Base-by-base conservation (phyloP, 257 asterid genomes). In the Solanum ossicruentum region DNA sequence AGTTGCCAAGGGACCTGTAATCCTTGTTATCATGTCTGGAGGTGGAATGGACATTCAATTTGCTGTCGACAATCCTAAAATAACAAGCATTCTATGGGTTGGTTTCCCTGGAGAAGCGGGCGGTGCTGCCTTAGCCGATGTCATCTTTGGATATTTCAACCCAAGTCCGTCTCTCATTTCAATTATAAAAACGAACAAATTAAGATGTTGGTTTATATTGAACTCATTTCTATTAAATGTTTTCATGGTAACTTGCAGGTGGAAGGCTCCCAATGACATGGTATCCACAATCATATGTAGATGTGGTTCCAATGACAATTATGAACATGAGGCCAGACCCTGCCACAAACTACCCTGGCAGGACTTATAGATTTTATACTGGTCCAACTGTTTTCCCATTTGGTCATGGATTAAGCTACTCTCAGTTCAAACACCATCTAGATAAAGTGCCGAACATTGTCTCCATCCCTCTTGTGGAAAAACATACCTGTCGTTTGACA, bases 81-180 rank as follows among this genome's bases (percentile, higher is more conserved):
- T 95, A 21, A 89, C 92, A 0, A 94, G 97, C 94, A 93, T 96
- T 36, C 84, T 96, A n/a, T 96, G 99, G 98, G 97, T 91, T 80
- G 99, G 98, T 15, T 96, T 90, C 87, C 99, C 99, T 0, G 99
- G 99, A 1, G 97, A 96, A 84, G 98, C 97, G 10, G 99, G 99
- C 16, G 98, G 98, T 58, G 97, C 92, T 15, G 98, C 99, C 9
- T 82, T 95, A 49, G 94, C 98, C 0, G 97, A 96, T 39, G 92
- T 93, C 5, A 80, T 93, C 1, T 93, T 93, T 36, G 98, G 99
- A 5, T 67, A 60, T 55, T 87, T 90, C 84, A 95, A 93, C 86
- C 99, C 99, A 60, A 89, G 99, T 96, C 84, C 88, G 92, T 58
- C 77, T 83, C 51, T 54, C 49, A 17, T n/a, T 58, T 36, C 20